Percentiles rank a stretch among this genome's conserved stretches.
These are phyloP conservation scores for Knufia petricola DNA, from an alignment of 2,329 filamentous ascomycete species.

Conservation along the genomic window DNA sequence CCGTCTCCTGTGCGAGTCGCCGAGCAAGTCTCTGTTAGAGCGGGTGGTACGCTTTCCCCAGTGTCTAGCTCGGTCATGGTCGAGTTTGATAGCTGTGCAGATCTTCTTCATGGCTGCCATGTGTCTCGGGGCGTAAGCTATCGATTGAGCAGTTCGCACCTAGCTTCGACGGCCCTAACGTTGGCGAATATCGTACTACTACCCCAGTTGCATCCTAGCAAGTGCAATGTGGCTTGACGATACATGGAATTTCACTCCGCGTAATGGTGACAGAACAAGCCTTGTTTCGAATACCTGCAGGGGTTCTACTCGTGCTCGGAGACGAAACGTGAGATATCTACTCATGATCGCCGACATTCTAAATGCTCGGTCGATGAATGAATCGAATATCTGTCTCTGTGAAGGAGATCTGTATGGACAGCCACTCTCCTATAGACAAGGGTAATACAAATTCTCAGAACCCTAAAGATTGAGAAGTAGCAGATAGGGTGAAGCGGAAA, in stretches of 20 bases:
- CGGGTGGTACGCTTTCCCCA: not conserved
- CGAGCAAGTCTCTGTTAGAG: not conserved
- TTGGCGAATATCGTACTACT: not conserved
- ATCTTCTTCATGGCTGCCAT: constrained; percentile 6
- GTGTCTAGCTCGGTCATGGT: not conserved
- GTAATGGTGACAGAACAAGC: not conserved
- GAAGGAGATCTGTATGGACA: no score
- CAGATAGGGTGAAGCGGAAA: not conserved
- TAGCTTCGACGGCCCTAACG: not conserved
- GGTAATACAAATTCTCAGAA: no score
- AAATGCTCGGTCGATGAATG: no score
- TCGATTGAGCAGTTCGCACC: not conserved
- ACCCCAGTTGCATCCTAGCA: not conserved
- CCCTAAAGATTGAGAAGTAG: no score
- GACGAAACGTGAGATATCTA: no score
- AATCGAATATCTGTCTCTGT: no score
- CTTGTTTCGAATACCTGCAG: no score
- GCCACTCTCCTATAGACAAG: no score
- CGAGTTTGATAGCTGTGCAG: not conserved
- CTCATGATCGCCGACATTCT: no score
- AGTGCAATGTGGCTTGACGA: not conserved
- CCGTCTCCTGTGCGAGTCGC: no score
- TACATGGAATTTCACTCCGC: not conserved
- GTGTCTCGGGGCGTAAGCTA: not conserved
- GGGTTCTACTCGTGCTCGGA: no score